Percentiles rank a stretch among this genome's conserved stretches.
These are phyloP conservation scores for Tylopilus vinaceipallidus DNA, from an alignment of 768 basidiomycete species.

Conservation along the genomic window DNA sequence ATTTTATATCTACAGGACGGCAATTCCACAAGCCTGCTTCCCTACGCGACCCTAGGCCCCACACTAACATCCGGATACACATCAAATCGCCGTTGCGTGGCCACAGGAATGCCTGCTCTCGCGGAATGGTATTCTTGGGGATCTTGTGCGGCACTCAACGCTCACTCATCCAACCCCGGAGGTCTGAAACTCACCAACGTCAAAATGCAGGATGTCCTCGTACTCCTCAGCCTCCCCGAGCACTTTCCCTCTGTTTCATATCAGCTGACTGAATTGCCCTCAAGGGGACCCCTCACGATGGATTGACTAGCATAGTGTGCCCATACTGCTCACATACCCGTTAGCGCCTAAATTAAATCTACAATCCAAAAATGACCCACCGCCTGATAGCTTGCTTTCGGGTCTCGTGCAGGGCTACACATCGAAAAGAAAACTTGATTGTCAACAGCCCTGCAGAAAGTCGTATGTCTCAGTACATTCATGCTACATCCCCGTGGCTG, in stretches of 20 bases:
- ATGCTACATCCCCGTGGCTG: not conserved
- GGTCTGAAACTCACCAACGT: slow-evolving; percentile 73
- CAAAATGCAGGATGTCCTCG: slow-evolving; percentile 75
- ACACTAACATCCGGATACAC: slow-evolving; percentile 77
- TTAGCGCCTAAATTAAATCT: not conserved
- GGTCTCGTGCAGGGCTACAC: slow-evolving; percentile 92
- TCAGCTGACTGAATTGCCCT: slow-evolving; percentile 5
- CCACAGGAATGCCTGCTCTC: slow-evolving; percentile 87
- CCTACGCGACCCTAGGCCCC: not conserved
- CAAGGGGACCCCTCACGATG: slow-evolving; percentile 56
- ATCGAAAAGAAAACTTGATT: slow-evolving; percentile 96
- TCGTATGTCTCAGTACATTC: slow-evolving; percentile 6
- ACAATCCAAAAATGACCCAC: slow-evolving; percentile 40
- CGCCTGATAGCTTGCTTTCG: slow-evolving; percentile 83
- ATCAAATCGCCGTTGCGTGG: slow-evolving; percentile 86
- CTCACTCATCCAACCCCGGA: not conserved
- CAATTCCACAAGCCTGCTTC: not conserved
- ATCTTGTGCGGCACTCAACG: slow-evolving; percentile 42
- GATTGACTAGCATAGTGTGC: slow-evolving; percentile 89
- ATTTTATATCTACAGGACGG: not conserved
- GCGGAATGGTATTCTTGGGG: slow-evolving; percentile 62
- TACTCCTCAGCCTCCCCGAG: slow-evolving; percentile 70
- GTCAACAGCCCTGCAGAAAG: slow-evolving; percentile 75
- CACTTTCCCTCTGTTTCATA: slow-evolving; percentile 60
- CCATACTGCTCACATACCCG: slow-evolving; percentile 60